These are phyloP conservation scores for Fusarium musae DNA, from an alignment of 2,329 filamentous ascomycete genomes.

Conservation along the genomic window DNA sequence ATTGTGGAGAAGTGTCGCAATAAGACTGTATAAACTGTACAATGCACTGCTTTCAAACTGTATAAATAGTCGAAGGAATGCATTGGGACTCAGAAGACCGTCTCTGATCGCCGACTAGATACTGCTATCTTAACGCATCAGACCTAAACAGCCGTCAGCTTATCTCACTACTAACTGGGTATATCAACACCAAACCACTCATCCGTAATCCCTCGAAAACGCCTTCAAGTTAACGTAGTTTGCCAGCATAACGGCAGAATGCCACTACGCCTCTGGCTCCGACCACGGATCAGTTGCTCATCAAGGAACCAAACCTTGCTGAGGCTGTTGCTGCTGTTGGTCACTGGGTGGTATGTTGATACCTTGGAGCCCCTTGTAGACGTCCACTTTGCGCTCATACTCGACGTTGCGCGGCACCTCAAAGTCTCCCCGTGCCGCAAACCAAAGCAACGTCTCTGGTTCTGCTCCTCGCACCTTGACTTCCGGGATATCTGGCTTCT, in stretches of 20 bases:
- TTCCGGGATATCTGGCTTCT: conserved; percentile 7
- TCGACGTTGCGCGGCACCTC: conserved; percentile 59
- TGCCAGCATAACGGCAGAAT: neutral
- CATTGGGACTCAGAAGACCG: neutral
- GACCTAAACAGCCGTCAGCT: conserved; percentile 26
- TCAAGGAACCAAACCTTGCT: conserved; percentile 24
- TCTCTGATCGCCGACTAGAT: neutral
- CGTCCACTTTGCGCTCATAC: conserved; percentile 51
- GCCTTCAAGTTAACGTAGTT: neutral
- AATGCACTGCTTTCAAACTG: neutral
- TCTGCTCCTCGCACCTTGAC: conserved; percentile 53
- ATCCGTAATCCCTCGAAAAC: neutral
- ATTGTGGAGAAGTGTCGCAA: neutral
- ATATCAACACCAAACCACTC: conserved; percentile 18
- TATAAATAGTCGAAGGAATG: too few relatives aligned
- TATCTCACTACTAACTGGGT: conserved; percentile 11
- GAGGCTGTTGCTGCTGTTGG: conserved; percentile 8
- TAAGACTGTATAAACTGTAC: neutral
- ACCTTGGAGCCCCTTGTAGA: conserved; percentile 50
- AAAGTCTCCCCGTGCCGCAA: conserved; percentile 57
- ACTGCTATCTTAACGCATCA: neutral
- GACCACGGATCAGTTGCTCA: neutral
- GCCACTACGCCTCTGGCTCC: neutral
- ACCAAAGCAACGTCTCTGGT: conserved; percentile 61
- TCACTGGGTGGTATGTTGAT: conserved; percentile 47